Conservation (phyloP, 331 rosid species). For the Stylosanthes scabra region DNA sequence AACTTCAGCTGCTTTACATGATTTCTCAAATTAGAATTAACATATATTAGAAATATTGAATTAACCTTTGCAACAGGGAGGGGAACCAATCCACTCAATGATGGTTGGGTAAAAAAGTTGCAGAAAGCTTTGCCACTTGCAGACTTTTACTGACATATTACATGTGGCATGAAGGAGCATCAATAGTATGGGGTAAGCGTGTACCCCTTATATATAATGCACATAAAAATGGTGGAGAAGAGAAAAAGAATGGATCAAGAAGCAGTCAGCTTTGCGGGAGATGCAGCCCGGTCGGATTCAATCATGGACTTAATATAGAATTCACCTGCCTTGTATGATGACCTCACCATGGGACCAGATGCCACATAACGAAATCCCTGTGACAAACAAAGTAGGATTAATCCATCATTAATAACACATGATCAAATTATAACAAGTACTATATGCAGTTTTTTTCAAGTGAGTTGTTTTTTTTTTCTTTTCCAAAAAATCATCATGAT, state of each 20-base stretch:
- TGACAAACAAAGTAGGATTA: conserved; percentile 41
- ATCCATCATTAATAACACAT: conserved; percentile 32
- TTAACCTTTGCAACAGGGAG: conserved; percentile 1
- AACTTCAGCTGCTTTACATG: conserved; percentile 24
- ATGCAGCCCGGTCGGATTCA: conserved; percentile 82
- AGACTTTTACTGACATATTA: conserved; percentile 30
- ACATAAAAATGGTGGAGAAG: conserved; percentile 25
- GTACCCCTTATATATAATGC: conserved; percentile 43
- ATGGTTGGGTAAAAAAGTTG: conserved; percentile 11
- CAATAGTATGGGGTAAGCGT: conserved; percentile 45
- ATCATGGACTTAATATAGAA: conserved; percentile 98
- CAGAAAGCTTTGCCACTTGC: conserved; percentile 18
- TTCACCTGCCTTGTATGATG: conserved; percentile 92
- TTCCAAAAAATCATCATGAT: too few species aligned
- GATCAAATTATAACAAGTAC: conserved; percentile 33
- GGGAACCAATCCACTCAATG: conserved; percentile 17
- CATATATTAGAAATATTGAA: conserved; percentile 10
- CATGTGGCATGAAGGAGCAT: conserved; percentile 34
- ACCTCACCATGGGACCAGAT: conserved; percentile 96
- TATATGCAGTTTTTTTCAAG: not conserved
- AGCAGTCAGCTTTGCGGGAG: conserved; percentile 56
- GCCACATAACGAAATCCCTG: conserved; percentile 95
- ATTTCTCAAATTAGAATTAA: conserved; percentile 16
- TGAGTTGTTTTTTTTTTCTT: too few species aligned
- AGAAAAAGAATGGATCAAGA: conserved; percentile 40